Base-by-base conservation (phyloP, 2,329 filamentous ascomycete genomes). In the Sporothrix inflata region DNA sequence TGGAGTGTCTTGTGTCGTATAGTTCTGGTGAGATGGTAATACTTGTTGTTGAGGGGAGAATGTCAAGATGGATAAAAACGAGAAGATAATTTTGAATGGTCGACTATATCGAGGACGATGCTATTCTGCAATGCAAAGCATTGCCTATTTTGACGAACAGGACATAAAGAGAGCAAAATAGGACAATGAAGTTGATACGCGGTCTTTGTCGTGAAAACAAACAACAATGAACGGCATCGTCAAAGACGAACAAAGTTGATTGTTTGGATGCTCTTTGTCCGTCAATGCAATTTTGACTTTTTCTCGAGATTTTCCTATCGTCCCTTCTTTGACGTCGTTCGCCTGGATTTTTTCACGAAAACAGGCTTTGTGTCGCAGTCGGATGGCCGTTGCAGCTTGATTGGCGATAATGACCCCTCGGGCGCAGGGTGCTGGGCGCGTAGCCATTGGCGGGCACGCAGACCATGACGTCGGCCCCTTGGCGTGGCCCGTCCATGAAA, bases 401-500 rank as follows among this genome's bases (percentile, higher is more conserved):
- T 68, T 68, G 65, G 65, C 27, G 65, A 53, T 53, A 38, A 38
- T 7, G 7, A n/a, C 40, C 24, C 42, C 42, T 30, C 7, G 42
- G 19, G 6, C 8, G 3, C 55, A 21, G 11, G 40, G 19, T 5
- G 16, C 7, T 45, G 51, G 70, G 70, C 70, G 70, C 70, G 53
- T 72, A 72, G 34, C 42, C 55, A 72, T 40, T 68, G 70, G 70
- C 19, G 51, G 47, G 27, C 53, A 53, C 7, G 19, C 47, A n/a
- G 47, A 42, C 27, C n/a, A 53, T 45, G 63, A 49, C 40, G 70
- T 38, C 40, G 70, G 51, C 38, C 49, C 40, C 21, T 24, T 14
- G 60, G 11, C 34, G 30, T 12, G 70, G 40, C 38, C 55, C 34
- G 42, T 24, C 42, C 63, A 30, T 66, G 63, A 49, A 66, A 49